Percentiles rank a stretch among this genome's conserved stretches.
Evolutionary conservation across 148 eudicot genomes (phyloP).

Genomic region (Nepenthes mirabilis): DNA sequence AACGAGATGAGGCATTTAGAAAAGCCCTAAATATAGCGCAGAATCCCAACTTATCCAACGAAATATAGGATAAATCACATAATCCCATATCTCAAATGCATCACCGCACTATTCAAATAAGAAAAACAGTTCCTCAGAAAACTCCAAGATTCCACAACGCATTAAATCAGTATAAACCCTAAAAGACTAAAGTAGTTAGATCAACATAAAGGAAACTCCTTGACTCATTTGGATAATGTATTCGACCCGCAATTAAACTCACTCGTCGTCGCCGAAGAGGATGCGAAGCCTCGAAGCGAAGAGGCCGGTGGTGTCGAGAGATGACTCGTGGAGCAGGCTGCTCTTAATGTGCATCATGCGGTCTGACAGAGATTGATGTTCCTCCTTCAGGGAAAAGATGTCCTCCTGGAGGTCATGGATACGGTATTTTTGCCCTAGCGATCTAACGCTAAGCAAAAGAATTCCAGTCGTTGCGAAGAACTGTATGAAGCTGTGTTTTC

Average conservation of each 20-base stretch:
- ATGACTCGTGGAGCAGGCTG: constrained; percentile 43
- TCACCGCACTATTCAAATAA: too few relatives aligned
- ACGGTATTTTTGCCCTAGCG: constrained; percentile 71
- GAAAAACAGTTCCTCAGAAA: too few relatives aligned
- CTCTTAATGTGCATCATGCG: constrained; percentile 41
- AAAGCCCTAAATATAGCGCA: too few relatives aligned
- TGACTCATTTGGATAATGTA: background rate
- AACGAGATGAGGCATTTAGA: too few relatives aligned
- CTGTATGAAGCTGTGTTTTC: constrained; percentile 57
- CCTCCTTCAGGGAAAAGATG: constrained; percentile 30
- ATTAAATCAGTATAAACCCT: too few relatives aligned
- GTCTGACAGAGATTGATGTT: constrained; percentile 25
- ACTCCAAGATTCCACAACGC: too few relatives aligned
- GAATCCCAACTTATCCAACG: too few relatives aligned
- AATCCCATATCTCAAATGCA: too few relatives aligned
- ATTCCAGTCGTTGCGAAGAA: constrained; percentile 74
- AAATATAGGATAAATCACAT: too few relatives aligned
- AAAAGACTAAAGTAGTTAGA: background rate
- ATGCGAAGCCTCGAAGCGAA: constrained; percentile 42
- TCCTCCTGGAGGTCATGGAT: constrained; percentile 49
- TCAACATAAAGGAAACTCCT: background rate
- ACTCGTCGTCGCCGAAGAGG: constrained; percentile 36
- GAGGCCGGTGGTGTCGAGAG: constrained; percentile 38
- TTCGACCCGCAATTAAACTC: background rate
- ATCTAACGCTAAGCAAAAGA: constrained; percentile 46